These are phyloP conservation scores for Lachancea lanzarotensis DNA, from an alignment of 805 yeast genomes.

Conservation along the genomic window DNA sequence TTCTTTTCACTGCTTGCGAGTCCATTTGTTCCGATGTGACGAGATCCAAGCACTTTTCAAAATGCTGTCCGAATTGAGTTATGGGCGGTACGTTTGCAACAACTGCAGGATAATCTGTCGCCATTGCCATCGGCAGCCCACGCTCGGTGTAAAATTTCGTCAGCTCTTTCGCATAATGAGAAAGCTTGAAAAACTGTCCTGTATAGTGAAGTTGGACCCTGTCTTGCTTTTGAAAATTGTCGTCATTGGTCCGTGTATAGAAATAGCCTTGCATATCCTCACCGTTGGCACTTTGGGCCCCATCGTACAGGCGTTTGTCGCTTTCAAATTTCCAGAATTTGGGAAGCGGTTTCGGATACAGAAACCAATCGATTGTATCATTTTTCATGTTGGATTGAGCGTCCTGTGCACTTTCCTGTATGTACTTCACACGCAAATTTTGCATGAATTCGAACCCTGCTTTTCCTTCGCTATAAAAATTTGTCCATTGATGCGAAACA, in stretches of 20 bases:
- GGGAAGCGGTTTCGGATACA: conserved; percentile 70
- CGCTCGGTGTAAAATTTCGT: conserved; percentile 2
- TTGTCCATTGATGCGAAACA: background rate
- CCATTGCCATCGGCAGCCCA: background rate
- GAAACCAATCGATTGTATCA: conserved; percentile 51
- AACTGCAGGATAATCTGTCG: background rate
- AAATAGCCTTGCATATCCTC: conserved; percentile 2
- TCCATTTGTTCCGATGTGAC: conserved; percentile 16
- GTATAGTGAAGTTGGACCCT: conserved; percentile 26
- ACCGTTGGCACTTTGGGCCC: background rate
- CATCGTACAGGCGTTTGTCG: conserved; percentile 20
- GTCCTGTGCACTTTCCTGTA: conserved; percentile 56
- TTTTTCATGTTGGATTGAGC: conserved; percentile 70
- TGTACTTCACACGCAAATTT: conserved; percentile 60
- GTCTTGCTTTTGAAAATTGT: conserved; percentile 1
- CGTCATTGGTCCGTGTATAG: background rate
- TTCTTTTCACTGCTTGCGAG: conserved; percentile 24
- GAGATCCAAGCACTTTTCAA: conserved; percentile 20
- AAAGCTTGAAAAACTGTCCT: conserved; percentile 33
- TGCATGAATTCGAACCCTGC: conserved; percentile 24
- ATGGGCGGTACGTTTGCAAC: background rate
- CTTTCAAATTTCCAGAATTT: conserved; percentile 38
- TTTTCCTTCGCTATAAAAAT: conserved; percentile 6
- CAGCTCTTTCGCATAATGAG: conserved; percentile 22
- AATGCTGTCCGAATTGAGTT: conserved; percentile 26